Evolutionary conservation across 805 yeast species (phyloP), one percentile per base, ranked within the genome.

Genomic region (Teunomyces pallodes): DNA sequence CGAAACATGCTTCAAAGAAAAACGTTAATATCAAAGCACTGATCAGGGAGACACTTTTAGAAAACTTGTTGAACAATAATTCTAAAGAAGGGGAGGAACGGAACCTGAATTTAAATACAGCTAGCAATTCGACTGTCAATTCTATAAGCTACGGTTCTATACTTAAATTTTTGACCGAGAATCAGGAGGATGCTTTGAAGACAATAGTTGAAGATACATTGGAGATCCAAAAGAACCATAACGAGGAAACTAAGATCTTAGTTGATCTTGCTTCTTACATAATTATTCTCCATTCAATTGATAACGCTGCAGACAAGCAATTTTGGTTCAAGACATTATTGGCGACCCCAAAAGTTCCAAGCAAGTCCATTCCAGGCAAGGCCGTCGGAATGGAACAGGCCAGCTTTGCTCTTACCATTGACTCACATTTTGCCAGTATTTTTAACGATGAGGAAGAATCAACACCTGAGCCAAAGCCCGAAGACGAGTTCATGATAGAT

Each of bases 341-440:
- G 3, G 12, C 32, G n/a, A 16, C 14, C 9, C 40, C 46, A 8
- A 26, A 32, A 13, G 26, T 10, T 6, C 42, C 27, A 13, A 27
- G 26, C 20, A 13, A 36, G 20, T 5, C 27, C 42, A 46, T n/a
- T n/a, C 24, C 13, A 13, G 16, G 32, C 6, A 36, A 31, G 20
- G 16, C 16, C 3, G 20, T 12, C 4, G 36, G 27, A 16, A 17
- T 4, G 14, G 29, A 24, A 6, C 54, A 54, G n/a, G 39, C 26
- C 2, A 32, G 35, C 31, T 66, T 63, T 51, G 45, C 26, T 7
- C 38, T 51, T 10, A 41, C 56, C 9, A 55, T 64, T 48, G 69
- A 64, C 35, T 47, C 40, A 26, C 69, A 67, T 47, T 67, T 58
- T 43, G 60, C 66, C 5, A 62, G 62, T 46, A 62, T 64, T 24